Conservation (phyloP, 2,329 filamentous ascomycete genomes). For the Simplicillium aogashimaense region DNA sequence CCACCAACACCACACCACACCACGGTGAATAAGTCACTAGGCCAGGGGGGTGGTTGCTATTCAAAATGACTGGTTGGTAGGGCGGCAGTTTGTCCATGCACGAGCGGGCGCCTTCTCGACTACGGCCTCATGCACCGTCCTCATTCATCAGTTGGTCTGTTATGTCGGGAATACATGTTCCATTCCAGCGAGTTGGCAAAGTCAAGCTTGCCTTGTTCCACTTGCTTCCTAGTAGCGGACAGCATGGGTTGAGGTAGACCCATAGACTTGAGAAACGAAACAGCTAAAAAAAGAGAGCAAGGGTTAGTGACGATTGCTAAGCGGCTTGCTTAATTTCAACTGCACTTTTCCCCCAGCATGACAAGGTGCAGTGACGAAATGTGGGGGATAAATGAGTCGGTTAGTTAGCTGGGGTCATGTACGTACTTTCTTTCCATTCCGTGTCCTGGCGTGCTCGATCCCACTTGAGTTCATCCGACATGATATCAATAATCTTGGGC, state of each 20-base stretch:
- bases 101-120: no score
- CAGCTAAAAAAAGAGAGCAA: constrained; percentile 27
- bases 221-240: constrained; percentile 45
- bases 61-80: no score
- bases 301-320: constrained; percentile 2
- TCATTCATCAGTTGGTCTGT: constrained; percentile 31
- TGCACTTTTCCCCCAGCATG: no score
- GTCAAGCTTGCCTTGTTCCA: constrained; percentile 50
- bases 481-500: constrained; percentile 78
- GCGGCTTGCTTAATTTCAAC: no score
- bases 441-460: constrained; percentile 58
- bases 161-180: constrained; percentile 52
- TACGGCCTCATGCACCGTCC: no score
- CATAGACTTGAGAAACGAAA: constrained; percentile 54
- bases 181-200: constrained; percentile 48
- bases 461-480: constrained; percentile 79
- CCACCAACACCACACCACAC: no score
- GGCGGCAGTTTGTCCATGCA: no score
- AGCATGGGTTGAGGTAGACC: constrained; percentile 53
- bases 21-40: no score
- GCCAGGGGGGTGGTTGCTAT: no score
- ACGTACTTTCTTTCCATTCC: constrained; percentile 71
- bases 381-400: no score
- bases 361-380: no score
- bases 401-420: neutral